Conservation (phyloP, 495 filamentous ascomycete species). For the Neurospora sp. region DNA sequence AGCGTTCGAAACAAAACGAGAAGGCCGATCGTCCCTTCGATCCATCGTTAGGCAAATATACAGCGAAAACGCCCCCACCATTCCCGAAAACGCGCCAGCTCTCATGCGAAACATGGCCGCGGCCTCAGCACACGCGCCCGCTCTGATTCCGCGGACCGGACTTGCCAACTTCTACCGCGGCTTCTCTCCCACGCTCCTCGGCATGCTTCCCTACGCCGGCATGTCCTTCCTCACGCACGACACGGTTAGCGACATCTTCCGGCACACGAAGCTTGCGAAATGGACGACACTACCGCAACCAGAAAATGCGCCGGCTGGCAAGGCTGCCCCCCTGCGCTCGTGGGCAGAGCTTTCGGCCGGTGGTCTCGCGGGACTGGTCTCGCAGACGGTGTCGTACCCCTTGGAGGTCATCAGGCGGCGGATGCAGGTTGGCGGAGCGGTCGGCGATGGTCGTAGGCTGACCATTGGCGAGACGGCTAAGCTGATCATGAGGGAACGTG, state of each 20-base stretch:
- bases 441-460: slow-evolving; percentile 75
- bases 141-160: slow-evolving; percentile 51
- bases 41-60: slow-evolving; percentile 78
- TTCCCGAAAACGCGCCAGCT: slow-evolving; percentile 10
- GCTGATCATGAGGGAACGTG: slow-evolving; percentile 63
- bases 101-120: slow-evolving; percentile 9
- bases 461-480: slow-evolving; percentile 67
- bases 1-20: slow-evolving; percentile 78
- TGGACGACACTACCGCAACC: slow-evolving; percentile 53
- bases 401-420: slow-evolving; percentile 83
- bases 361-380: slow-evolving; percentile 74
- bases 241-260: slow-evolving; percentile 69
- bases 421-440: slow-evolving; percentile 93
- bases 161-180: slow-evolving; percentile 90
- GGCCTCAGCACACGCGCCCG: slow-evolving; percentile 19
- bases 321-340: slow-evolving; percentile 51
- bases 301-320: slow-evolving; percentile 38
- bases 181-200: slow-evolving; percentile 77
- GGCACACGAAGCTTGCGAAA: slow-evolving; percentile 48
- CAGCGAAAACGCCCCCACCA: slow-evolving; percentile 43
- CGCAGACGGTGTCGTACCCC: slow-evolving; percentile 87
- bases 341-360: slow-evolving; percentile 84
- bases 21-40: slow-evolving; percentile 52
- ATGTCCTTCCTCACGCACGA: slow-evolving; percentile 97
- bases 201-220: slow-evolving; percentile 95